phyloP scores from a whole-genome alignment of 2,329 filamentous ascomycete genomes.

The Pezizomycotina sp. region DNA sequence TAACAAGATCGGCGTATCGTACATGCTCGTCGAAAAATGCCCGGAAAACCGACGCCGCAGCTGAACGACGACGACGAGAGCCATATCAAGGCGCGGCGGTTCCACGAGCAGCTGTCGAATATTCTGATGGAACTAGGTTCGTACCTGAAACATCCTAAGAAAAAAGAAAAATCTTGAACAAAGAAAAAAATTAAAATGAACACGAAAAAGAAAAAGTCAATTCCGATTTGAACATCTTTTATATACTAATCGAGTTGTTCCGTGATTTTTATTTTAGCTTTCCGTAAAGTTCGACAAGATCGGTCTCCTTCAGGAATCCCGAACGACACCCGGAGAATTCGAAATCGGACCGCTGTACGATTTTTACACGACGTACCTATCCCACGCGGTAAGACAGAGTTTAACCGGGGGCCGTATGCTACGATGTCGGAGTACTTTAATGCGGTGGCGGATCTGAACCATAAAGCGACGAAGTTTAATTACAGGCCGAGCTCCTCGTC shows the following conservation, averaged over 20 bases:
- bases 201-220: too few relatives aligned
- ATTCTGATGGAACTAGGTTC: conserved; percentile 10
- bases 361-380: conserved; percentile 16
- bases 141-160: too few relatives aligned
- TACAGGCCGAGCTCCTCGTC: conserved; percentile 6
- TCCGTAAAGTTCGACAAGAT: conserved; percentile 13
- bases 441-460: conserved; percentile 14
- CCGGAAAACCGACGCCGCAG: conserved; percentile 10
- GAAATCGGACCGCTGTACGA: conserved; percentile 13
- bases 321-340: conserved; percentile 10
- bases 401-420: conserved; percentile 11
- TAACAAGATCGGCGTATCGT: conserved; percentile 10
- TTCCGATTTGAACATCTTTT: too few relatives aligned
- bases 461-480: conserved; percentile 12
- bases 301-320: conserved; percentile 12
- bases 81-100: conserved; percentile 9
- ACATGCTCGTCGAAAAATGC: conserved; percentile 14
- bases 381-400: conserved; percentile 12
- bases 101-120: conserved; percentile 17
- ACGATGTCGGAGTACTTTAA: conserved; percentile 14
- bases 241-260: background rate
- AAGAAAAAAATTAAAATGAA: too few relatives aligned
- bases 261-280: too few relatives aligned
- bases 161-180: too few relatives aligned
- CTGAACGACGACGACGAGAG: conserved; percentile 11